phyloP scores from a whole-genome alignment of 306 rosid species.

The Chamaecrista fasciculata region DNA sequence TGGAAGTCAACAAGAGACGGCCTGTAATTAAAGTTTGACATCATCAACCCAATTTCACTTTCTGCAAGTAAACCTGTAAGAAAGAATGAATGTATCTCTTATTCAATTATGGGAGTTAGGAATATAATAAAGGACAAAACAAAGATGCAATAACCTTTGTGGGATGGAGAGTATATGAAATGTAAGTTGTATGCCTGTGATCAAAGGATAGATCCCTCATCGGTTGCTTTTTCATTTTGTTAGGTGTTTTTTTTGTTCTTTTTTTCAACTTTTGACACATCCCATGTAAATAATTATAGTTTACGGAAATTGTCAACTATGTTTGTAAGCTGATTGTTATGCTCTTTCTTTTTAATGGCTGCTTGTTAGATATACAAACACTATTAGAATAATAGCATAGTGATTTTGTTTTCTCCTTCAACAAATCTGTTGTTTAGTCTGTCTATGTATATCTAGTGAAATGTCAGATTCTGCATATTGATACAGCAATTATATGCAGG shows the following conservation, averaged over 20 bases:
- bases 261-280: background rate
- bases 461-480: conserved; percentile 21
- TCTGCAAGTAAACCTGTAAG: background rate
- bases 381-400: background rate
- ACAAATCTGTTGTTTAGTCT: background rate
- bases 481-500: conserved; percentile 56
- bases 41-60: background rate
- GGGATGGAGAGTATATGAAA: background rate
- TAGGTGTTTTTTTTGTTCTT: background rate
- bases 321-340: background rate
- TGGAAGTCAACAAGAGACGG: background rate
- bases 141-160: background rate
- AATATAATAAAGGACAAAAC: background rate
- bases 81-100: background rate
- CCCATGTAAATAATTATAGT: background rate
- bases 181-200: background rate
- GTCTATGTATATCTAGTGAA: background rate
- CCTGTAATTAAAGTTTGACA: background rate
- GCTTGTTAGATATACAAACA: background rate
- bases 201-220: background rate
- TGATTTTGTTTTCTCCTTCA: background rate
- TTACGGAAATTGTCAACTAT: background rate
- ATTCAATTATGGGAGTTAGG: background rate
- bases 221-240: background rate
- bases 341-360: background rate